These are phyloP conservation scores for Austroboletus eburneus DNA, from an alignment of 768 basidiomycete genomes.

Conservation along the genomic window DNA sequence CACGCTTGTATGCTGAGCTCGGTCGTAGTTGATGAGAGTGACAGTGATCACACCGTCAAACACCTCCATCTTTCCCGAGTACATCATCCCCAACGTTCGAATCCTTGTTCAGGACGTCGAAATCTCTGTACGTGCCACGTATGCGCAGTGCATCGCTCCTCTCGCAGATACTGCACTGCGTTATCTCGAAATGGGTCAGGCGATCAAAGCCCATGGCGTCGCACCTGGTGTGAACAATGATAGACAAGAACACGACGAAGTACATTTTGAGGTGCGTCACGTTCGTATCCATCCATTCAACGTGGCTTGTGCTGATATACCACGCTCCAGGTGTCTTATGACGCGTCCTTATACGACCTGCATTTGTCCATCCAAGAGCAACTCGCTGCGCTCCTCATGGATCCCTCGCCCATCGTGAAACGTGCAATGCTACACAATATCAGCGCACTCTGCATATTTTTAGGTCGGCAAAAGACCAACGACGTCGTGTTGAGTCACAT, in stretches of 20 bases:
- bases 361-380: conserved; percentile 85
- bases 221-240: conserved; percentile 41
- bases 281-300: not conserved
- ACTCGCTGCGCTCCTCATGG: conserved; percentile 80
- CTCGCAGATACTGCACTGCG: conserved; percentile 83
- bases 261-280: conserved; percentile 67
- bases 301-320: too few relatives aligned
- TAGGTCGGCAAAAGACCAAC: conserved; percentile 89
- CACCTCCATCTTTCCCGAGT: conserved; percentile 84
- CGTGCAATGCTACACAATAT: conserved; percentile 86
- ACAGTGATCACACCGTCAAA: conserved; percentile 64
- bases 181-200: conserved; percentile 92
- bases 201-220: conserved; percentile 77
- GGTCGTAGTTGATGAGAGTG: conserved; percentile 53
- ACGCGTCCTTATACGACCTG: conserved; percentile 79
- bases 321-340: conserved; percentile 83
- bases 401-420: conserved; percentile 85
- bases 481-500: conserved; percentile 89
- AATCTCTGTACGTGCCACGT: conserved; percentile 73
- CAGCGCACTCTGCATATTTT: conserved; percentile 86
- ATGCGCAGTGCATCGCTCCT: conserved; percentile 81
- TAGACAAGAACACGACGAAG: conserved; percentile 69
- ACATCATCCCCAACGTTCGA: conserved; percentile 87
- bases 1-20: conserved; percentile 16
- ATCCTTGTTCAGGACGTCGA: conserved; percentile 83